A percentile compares a stretch with the other conserved stretches of the same genome.
Conservation (phyloP, 2,329 filamentous ascomycete genomes). For the Hypoxylon sp. region DNA sequence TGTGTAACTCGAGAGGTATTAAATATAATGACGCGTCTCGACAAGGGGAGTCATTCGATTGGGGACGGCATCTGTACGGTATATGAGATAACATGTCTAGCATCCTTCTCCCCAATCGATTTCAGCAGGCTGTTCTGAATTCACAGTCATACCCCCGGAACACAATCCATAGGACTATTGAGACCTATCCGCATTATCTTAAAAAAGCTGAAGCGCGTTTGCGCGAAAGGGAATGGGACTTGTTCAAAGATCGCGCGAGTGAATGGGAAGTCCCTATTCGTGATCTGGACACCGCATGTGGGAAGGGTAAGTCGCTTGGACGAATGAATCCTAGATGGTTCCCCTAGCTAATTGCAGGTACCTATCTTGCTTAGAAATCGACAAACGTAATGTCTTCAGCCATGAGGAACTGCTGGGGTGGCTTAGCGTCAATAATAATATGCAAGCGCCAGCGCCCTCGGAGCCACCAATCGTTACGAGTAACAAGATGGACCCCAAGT, state of each 20-base stretch:
- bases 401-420: constrained; percentile 1
- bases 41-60: too few species aligned
- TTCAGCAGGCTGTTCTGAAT: constrained; percentile 3
- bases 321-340: background rate
- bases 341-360: background rate
- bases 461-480: background rate
- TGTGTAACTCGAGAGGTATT: background rate
- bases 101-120: background rate
- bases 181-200: constrained; percentile 9
- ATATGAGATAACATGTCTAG: too few species aligned
- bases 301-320: constrained; percentile 3
- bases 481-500: constrained; percentile 27
- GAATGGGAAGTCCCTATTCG: constrained; percentile 16
- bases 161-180: constrained; percentile 3
- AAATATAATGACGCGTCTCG: too few species aligned
- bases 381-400: constrained; percentile 17
- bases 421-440: too few species aligned
- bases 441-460: background rate
- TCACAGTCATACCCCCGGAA: constrained; percentile 14
- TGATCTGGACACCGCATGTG: constrained; percentile 11
- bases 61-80: too few species aligned
- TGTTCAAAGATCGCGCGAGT: constrained; percentile 4
- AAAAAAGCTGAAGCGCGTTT: background rate
- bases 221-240: constrained; percentile 2
- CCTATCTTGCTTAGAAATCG: constrained; percentile 1